Base-by-base conservation (phyloP, 176 grass and related monocot species). In the Oryza rufipogon region DNA sequence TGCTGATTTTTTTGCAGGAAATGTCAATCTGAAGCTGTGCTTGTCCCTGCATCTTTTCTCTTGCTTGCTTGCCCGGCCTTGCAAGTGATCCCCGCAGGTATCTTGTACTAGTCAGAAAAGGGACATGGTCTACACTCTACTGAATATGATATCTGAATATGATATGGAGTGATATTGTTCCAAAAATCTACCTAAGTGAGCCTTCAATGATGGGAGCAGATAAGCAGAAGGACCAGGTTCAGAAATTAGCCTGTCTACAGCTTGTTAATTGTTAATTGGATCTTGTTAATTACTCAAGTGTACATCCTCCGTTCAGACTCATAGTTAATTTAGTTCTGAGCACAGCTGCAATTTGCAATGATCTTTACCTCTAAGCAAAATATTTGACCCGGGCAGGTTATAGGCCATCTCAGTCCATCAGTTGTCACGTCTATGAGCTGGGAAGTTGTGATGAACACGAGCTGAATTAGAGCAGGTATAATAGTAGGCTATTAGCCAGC, bases 71-170 rank as follows among this genome's bases (percentile, higher is more conserved):
- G 54, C 58, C 76, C 39, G 39, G 39, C 39, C 68, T 49, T 77
- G 79, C 86, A 72, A 88, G 80, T 65, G 52, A 81, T 68, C 45
- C 71, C 23, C 4, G 11, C 22, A 51, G 30, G 64, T 33, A 19
- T 23, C 64, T 64, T 30, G 22, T 51, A 22, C 6, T 15, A 7
- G 22, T 33, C 61, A 34, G 15, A 25, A 34, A 84, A 84, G 33
- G 0, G 68, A 44, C 20, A 64, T 14, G 47, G n/a, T 52, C 78
- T 22, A 14, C 30, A 48, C 51, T 42, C n/a, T 45, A 26, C 12
- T 5, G 14, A 63, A 6, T 70, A 81, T 32, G n/a, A 71, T 20
- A 28, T 2, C 12, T 5, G 14, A 63, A 6, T 70, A 81, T 32
- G n/a, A 71, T 20, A 28, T 2, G 16, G 20, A 19, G 34, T 45